phyloP scores from a whole-genome alignment of 192 early-diverging fungal species.

The Linnemannia elongata region DNA sequence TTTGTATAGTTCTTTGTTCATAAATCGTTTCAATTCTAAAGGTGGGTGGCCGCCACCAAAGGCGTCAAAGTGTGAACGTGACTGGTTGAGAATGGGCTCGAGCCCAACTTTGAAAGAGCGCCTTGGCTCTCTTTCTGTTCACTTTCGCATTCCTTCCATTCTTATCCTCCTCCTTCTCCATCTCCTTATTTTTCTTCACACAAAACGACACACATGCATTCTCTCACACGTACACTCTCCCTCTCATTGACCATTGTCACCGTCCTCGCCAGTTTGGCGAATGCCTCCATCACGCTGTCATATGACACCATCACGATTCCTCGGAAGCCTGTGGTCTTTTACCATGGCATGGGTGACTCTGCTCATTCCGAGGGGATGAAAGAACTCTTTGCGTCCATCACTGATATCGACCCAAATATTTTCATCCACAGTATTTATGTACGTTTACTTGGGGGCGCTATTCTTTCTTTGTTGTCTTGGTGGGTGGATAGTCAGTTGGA shows the following conservation, averaged over 20 bases:
- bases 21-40: not conserved
- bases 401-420: conserved; percentile 69
- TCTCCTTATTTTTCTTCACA: not conserved
- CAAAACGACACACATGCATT: not conserved
- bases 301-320: not conserved
- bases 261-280: not conserved
- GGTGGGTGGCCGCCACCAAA: no score
- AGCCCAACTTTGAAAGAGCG: not conserved
- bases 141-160: not conserved
- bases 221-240: conserved; percentile 3
- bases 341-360: conserved; percentile 94
- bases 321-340: conserved; percentile 73
- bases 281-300: not conserved
- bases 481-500: not conserved
- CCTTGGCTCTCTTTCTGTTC: not conserved
- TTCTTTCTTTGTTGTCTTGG: not conserved
- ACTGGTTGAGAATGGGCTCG: not conserved
- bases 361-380: conserved; percentile 82
- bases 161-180: not conserved
- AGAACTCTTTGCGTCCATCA: conserved; percentile 55
- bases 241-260: not conserved
- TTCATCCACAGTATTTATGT: conserved; percentile 86
- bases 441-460: not conserved
- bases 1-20: not conserved
- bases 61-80: no score